phyloP scores from a whole-genome alignment of 257 asterid genomes.

The Capsicum baccatum region DNA sequence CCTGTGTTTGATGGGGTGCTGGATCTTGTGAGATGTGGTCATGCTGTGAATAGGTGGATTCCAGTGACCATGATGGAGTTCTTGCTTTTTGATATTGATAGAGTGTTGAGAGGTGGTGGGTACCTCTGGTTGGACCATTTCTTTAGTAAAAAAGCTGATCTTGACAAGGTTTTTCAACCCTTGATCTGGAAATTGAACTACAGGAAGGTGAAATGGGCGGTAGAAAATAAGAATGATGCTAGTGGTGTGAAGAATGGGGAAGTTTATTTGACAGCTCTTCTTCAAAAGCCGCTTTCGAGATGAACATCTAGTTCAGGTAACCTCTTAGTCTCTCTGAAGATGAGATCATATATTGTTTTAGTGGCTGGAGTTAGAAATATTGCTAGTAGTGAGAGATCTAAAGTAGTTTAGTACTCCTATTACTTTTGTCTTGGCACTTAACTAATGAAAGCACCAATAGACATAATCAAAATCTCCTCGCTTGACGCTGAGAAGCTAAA shows the following conservation, averaged over 20 bases:
- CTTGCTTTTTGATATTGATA: constrained; percentile 83
- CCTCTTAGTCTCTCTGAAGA: not conserved
- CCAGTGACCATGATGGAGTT: constrained; percentile 75
- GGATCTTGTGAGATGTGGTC: constrained; percentile 95
- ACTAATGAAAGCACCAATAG: not conserved
- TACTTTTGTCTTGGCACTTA: not conserved
- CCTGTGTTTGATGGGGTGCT: constrained; percentile 88
- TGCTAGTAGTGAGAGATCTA: not conserved
- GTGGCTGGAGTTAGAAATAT: not conserved
- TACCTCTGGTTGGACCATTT: constrained; percentile 83
- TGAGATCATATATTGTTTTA: not conserved
- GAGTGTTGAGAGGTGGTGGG: constrained; percentile 93
- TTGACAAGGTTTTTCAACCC: constrained; percentile 76
- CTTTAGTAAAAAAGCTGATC: constrained; percentile 80
- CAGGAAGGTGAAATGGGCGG: constrained; percentile 98
- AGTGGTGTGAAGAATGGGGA: constrained; percentile 88
- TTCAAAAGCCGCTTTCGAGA: constrained; percentile 85
- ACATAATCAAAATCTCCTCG: not conserved
- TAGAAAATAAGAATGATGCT: constrained; percentile 67
- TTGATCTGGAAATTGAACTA: constrained; percentile 82
- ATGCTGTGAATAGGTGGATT: constrained; percentile 93
- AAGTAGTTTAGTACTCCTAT: not conserved
- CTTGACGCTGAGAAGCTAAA: not conserved
- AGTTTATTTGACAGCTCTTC: constrained; percentile 83
- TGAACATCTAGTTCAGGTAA: constrained; percentile 56